Evolutionary conservation across 2,329 filamentous ascomycete species (phyloP).

Genomic region (Epicoccum sorghinum): DNA sequence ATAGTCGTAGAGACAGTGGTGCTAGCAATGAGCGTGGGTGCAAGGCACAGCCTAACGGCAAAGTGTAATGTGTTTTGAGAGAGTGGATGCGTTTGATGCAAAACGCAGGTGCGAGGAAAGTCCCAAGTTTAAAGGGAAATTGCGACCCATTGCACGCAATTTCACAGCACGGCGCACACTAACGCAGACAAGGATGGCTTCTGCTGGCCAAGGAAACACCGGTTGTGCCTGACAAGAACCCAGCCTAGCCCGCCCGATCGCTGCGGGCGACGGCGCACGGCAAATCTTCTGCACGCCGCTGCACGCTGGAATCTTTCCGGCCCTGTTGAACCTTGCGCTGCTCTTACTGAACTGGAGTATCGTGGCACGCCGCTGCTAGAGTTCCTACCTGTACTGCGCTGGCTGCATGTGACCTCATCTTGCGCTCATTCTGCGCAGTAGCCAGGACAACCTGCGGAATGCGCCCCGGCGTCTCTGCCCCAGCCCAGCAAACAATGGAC

Average conservation of each 20-base stretch:
- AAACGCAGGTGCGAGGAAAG: constrained; percentile 17
- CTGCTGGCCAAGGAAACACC: constrained; percentile 8
- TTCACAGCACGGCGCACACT: constrained; percentile 14
- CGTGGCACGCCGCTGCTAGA: too few species aligned
- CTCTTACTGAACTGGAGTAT: too few species aligned
- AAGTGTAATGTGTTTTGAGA: constrained; percentile 21
- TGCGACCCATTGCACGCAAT: constrained; percentile 12
- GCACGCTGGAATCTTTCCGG: constrained; percentile 15
- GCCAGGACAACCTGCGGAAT: constrained; percentile 15
- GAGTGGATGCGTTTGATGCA: constrained; percentile 27
- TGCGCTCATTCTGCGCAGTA: constrained; percentile 9
- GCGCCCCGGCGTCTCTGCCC: constrained; percentile 5
- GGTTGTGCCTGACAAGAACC: constrained; percentile 14
- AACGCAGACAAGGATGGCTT: constrained; percentile 13
- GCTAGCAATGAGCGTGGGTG: constrained; percentile 26
- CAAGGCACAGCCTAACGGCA: constrained; percentile 22
- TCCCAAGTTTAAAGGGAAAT: constrained; percentile 19
- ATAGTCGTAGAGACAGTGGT: constrained; percentile 19
- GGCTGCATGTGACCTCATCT: constrained; percentile 12
- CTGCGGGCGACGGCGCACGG: constrained; percentile 14
- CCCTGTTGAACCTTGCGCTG: neutral
- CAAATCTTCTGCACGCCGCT: constrained; percentile 20
- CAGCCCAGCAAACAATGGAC: neutral
- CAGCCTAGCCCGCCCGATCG: constrained; percentile 13
- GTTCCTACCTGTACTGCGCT: too few species aligned